A percentile compares a stretch with the other conserved stretches of the same genome.
Conservation (phyloP, 2,329 filamentous ascomycete genomes). For the Fusarium brachygibbosum region DNA sequence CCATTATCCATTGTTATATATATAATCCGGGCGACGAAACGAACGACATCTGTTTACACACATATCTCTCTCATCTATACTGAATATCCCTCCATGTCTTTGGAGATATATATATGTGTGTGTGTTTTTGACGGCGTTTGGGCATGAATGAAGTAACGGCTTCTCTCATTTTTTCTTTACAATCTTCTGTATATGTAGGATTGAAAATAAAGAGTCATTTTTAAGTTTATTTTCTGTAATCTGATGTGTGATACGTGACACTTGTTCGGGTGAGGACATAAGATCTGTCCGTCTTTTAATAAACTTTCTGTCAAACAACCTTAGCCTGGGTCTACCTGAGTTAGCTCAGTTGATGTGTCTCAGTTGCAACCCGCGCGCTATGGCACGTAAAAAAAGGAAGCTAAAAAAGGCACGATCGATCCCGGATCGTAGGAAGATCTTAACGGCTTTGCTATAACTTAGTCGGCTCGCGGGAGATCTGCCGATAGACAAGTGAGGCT, state of each 20-base stretch:
- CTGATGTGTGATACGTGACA: slow-evolving; percentile 35
- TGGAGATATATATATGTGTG: background rate
- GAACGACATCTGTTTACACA: slow-evolving; percentile 14
- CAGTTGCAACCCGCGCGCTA: slow-evolving; percentile 11
- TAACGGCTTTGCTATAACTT: slow-evolving; percentile 21
- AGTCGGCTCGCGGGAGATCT: slow-evolving; percentile 24
- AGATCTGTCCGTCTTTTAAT: background rate
- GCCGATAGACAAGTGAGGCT: slow-evolving; percentile 11
- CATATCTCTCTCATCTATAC: background rate
- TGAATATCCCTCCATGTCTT: background rate
- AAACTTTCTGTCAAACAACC: background rate
- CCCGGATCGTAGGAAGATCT: slow-evolving; percentile 20
- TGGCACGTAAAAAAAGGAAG: background rate
- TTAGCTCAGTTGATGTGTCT: slow-evolving; percentile 3
- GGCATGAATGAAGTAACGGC: slow-evolving; percentile 35
- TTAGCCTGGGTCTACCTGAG: background rate
- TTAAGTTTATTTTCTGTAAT: slow-evolving; percentile 9
- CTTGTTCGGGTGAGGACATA: slow-evolving; percentile 7
- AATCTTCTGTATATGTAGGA: slow-evolving; percentile 16
- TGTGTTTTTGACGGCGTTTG: slow-evolving; percentile 27
- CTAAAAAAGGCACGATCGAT: background rate
- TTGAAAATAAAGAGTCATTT: slow-evolving; percentile 34
- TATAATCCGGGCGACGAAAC: slow-evolving; percentile 20
- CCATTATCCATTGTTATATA: slow-evolving; percentile 3
- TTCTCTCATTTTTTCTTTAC: slow-evolving; percentile 4